These are phyloP conservation scores for Leccinum ochraceum DNA, from an alignment of 768 basidiomycete species.

Conservation along the genomic window DNA sequence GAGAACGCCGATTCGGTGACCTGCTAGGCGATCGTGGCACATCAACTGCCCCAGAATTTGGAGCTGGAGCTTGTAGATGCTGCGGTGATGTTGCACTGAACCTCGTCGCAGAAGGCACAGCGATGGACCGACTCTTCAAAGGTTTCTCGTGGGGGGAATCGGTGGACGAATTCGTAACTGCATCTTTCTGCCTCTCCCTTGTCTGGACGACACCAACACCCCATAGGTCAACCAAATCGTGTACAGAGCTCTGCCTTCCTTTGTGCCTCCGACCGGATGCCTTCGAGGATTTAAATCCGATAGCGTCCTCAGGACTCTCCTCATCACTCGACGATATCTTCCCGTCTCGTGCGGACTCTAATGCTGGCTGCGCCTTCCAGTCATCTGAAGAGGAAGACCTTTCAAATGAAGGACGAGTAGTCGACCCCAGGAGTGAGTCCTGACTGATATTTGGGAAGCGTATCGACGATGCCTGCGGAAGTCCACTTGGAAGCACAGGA, in stretches of 20 bases:
- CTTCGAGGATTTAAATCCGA: constrained; percentile 30
- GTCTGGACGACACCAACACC: constrained; percentile 51
- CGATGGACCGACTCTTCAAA: constrained; percentile 24
- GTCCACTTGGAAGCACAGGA: constrained; percentile 4
- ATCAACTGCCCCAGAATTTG: constrained; percentile 17
- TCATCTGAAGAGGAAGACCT: constrained; percentile 43
- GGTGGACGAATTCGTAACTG: constrained; percentile 16
- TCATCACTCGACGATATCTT: constrained; percentile 58
- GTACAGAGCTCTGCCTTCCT: constrained; percentile 77
- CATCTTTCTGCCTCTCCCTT: constrained; percentile 44
- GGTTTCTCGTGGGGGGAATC: constrained; percentile 21
- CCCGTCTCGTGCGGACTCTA: constrained; percentile 26
- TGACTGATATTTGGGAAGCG: constrained; percentile 15
- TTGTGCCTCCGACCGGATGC: constrained; percentile 35
- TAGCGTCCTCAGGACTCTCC: constrained; percentile 51
- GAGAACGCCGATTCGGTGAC: constrained; percentile 31
- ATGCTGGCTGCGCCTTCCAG: constrained; percentile 44
- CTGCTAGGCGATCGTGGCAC: constrained; percentile 29
- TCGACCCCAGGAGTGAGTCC: constrained; percentile 4
- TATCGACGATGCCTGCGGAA: constrained; percentile 3
- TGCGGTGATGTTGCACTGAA: constrained; percentile 27
- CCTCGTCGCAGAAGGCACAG: constrained; percentile 20
- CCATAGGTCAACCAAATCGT: constrained; percentile 80
- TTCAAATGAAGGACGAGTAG: constrained; percentile 12
- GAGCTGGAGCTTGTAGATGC: constrained; percentile 22